A percentile compares a stretch with the other conserved stretches of the same genome.
These are phyloP conservation scores for Apiospora arundinis DNA, from an alignment of 2,329 filamentous ascomycete genomes.

Conservation along the genomic window DNA sequence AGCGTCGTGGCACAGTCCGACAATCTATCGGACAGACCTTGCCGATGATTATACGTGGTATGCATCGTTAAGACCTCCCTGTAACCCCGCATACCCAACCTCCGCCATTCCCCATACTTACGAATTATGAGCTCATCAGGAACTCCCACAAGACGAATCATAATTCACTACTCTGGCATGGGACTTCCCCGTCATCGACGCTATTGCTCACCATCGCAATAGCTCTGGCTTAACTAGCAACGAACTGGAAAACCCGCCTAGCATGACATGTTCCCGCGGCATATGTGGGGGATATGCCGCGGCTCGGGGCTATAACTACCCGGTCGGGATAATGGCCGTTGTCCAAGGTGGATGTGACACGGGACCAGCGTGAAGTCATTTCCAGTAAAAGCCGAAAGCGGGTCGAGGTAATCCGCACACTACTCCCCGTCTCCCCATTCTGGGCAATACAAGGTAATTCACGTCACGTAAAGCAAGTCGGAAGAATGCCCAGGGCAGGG, in stretches of 20 bases:
- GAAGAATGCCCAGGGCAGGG: not conserved
- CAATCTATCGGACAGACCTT: not conserved
- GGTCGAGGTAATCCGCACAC: not conserved
- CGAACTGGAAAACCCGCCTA: not conserved
- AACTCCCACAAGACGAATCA: not conserved
- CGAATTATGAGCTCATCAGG: not conserved
- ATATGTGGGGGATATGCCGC: not conserved
- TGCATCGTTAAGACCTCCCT: not conserved
- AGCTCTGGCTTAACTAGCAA: not conserved
- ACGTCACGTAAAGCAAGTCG: not conserved
- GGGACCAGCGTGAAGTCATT: not conserved
- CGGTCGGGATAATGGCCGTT: not conserved
- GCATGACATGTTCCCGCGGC: not conserved
- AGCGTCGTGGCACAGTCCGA: not conserved
- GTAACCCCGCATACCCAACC: conserved; percentile 5
- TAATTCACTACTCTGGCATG: not conserved
- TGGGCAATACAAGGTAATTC: not conserved
- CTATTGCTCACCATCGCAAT: not conserved
- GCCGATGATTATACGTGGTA: not conserved
- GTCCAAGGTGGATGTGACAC: not conserved
- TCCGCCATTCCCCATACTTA: conserved; percentile 5
- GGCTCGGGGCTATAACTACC: not conserved
- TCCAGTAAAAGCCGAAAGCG: not conserved
- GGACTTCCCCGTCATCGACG: not conserved
- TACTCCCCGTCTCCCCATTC: not conserved